phyloP scores from a whole-genome alignment of 1,284 basidiomycete species.

The Boletus sp. region DNA sequence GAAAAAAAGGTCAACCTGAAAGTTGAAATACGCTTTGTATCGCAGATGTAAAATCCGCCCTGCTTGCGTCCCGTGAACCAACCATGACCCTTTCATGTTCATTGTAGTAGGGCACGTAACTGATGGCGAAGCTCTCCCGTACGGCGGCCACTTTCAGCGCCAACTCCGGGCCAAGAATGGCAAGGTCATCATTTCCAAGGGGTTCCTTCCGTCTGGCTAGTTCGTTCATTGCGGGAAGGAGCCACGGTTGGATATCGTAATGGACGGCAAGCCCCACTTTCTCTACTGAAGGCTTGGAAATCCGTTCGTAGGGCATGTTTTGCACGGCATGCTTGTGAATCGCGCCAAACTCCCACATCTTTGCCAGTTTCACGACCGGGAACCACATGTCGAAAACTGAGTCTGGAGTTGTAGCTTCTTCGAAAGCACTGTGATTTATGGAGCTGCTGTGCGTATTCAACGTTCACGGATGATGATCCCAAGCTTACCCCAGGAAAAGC shows the following conservation, averaged over 20 bases:
- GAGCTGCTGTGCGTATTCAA: neutral
- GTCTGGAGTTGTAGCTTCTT: neutral
- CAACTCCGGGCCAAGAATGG: constrained; percentile 20
- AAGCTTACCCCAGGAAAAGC: constrained; percentile 20
- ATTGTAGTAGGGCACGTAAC: neutral
- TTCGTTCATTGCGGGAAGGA: constrained; percentile 28
- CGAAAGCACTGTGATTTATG: neutral
- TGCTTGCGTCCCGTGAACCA: constrained; percentile 13
- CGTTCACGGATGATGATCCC: neutral
- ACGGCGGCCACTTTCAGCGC: constrained; percentile 28
- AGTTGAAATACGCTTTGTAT: constrained; percentile 19
- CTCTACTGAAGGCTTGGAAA: constrained; percentile 16
- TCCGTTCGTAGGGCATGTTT: constrained; percentile 20
- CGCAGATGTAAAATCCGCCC: constrained; percentile 22
- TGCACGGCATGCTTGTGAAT: constrained; percentile 16
- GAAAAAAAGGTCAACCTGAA: constrained; percentile 6
- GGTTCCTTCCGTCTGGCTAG: constrained; percentile 25
- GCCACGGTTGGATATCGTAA: constrained; percentile 24
- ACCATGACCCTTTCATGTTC: rapidly evolving
- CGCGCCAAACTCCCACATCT: constrained; percentile 27
- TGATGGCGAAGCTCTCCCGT: constrained; percentile 20
- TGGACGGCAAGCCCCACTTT: constrained; percentile 29
- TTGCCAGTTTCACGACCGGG: constrained; percentile 26
- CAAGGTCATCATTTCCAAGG: constrained; percentile 22
- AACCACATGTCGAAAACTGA: constrained; percentile 27